These are phyloP conservation scores for Sphagnum contortum DNA, from an alignment of 225 moss, liverwort and hornwort genomes.

Conservation along the genomic window DNA sequence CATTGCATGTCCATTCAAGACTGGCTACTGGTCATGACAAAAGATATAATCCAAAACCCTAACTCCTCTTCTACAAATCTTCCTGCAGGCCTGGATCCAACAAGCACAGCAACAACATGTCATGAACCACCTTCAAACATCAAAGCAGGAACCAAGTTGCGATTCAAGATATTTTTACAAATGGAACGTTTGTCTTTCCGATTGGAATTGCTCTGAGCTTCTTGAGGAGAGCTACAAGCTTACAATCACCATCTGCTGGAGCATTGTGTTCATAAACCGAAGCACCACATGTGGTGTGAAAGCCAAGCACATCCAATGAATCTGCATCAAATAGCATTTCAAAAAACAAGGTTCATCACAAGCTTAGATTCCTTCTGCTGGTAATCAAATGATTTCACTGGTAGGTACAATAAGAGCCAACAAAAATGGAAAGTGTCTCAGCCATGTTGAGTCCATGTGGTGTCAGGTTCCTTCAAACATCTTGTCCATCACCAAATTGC, in stretches of 20 bases:
- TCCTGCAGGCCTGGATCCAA: too few species aligned
- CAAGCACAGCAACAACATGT: too few species aligned
- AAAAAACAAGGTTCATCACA: not conserved
- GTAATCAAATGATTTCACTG: not conserved
- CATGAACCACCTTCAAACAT: too few species aligned
- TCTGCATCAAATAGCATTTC: constrained; percentile 22
- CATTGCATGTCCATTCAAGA: too few species aligned
- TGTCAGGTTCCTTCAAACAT: not conserved
- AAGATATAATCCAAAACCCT: not conserved
- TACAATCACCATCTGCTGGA: constrained; percentile 47
- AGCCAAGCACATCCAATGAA: constrained; percentile 47
- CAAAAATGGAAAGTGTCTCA: not conserved
- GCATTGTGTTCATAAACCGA: constrained; percentile 29
- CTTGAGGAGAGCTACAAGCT: constrained; percentile 50
- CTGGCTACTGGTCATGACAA: not conserved
- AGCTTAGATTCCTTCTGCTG: not conserved
- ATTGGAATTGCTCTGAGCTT: constrained; percentile 68
- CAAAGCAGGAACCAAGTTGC: too few species aligned
- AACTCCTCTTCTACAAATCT: not conserved
- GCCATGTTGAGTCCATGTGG: not conserved
- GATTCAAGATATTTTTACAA: constrained; percentile 17
- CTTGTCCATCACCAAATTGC: too few species aligned
- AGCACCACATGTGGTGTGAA: constrained; percentile 67
- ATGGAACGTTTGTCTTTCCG: constrained; percentile 69
- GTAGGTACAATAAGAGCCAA: too few species aligned